Evolutionary conservation across 257 asterid species (phyloP), one percentile per base, ranked within the genome.

Genomic region (Gentiana dahurica): DNA sequence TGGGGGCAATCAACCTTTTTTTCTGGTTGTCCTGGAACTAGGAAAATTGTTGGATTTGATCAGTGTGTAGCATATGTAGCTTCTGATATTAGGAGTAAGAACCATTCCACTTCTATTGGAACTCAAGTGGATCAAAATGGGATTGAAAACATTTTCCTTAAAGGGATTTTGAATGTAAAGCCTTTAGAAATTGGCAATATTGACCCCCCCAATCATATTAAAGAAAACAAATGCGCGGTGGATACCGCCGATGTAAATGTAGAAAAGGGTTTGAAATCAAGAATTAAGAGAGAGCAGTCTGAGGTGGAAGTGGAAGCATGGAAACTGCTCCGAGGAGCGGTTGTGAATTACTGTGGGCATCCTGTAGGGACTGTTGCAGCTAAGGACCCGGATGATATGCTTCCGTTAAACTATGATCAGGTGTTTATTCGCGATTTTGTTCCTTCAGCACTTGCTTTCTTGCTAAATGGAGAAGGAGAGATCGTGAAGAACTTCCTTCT

Each of bases 301-400:
- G 79, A 75, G 60, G 79, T 77, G 35, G 94, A 87, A 63, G 65
- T 69, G 73, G 94, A 81, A 65, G 95, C 89, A 1, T 87, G 95
- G 94, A 53, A 79, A 48, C 67, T 87, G 76, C 94, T 87, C 38
- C 75, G 77, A 12, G 83, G 57, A 52, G 76, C 95, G 4, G 72
- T 78, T 11, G 85, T 84, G 58, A 71, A 70, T 63, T 87, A 84
- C 57, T 87, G 91, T 45, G 91, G 88, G 9, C 65, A 57, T 48
- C 95, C 91, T 8, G 78, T 86, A 54, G 95, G 95, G 60, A 86
- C 94, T 9, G 77, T 83, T 36, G 95, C 88, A 12, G 92, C 95
- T 51, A 62, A 77, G 43, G 93, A 83, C 73, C 79, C 89, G 6
- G 81, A 70, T 44, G 89, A 75, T 70, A 80, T 76, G 73, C 85